Evolutionary conservation across 1,139 yeast species (phyloP).

Genomic region (Kazachstania sp.): DNA sequence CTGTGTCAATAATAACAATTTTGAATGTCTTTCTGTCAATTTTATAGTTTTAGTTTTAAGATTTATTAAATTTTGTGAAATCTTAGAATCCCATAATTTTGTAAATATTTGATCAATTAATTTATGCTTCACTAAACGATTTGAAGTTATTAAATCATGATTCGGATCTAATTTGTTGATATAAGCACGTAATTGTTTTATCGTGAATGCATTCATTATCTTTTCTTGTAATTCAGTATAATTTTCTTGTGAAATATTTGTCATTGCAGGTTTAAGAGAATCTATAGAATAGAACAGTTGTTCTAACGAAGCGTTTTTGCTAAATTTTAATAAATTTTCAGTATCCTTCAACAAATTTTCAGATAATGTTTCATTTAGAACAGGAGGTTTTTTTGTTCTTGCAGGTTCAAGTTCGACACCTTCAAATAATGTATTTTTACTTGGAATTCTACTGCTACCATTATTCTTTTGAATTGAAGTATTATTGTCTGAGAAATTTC

Average conservation of each 20-base stretch:
- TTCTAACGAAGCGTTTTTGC: conserved; percentile 22
- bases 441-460: neutral
- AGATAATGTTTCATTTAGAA: neutral
- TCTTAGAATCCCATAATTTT: conserved; percentile 36
- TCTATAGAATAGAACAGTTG: conserved; percentile 28
- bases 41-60: conserved; percentile 25
- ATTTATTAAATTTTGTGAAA: conserved; percentile 2
- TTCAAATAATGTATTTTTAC: conserved; percentile 20
- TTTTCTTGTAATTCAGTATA: conserved; percentile 24
- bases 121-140: conserved; percentile 12
- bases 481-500: conserved; percentile 4
- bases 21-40: conserved; percentile 21
- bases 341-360: neutral
- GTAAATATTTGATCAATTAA: conserved; percentile 30
- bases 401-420: conserved; percentile 22
- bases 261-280: conserved; percentile 24
- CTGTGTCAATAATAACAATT: conserved; percentile 30
- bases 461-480: neutral
- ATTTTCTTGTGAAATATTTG: conserved; percentile 24
- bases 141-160: neutral
- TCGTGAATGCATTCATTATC: conserved; percentile 26
- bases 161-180: conserved; percentile 9
- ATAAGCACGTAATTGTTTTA: conserved; percentile 27
- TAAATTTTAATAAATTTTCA: conserved; percentile 19
- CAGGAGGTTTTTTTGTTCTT: neutral